Base-by-base conservation (phyloP, 2,329 filamentous ascomycete species). In the Fusarium sp. region DNA sequence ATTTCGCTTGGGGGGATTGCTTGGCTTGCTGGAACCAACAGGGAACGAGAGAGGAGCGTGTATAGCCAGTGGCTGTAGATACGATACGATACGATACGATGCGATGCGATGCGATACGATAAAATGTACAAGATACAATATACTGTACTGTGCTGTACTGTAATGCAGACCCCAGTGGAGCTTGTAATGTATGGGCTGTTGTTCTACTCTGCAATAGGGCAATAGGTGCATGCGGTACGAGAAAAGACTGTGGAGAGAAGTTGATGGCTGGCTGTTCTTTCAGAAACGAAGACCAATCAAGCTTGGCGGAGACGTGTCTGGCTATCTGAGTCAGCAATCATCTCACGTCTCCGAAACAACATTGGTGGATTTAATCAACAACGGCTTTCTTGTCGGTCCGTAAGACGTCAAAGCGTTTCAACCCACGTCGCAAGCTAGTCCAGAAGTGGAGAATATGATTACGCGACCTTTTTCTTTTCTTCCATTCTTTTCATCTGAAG, bases 391-490 rank as follows among this genome's bases (percentile, higher is more conserved):
- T 27, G 34, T 34, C 27, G 32, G 45, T 29, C 24, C 45, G 42
- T 38, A 32, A 49, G 27, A 40, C 16, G 44, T 46, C 49, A 45
- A 59, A 58, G 61, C 61, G 59, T 47, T 24, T 9, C 25, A 29
- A 53, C 43, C 22, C 18, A 50, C 15, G 29, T 66, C 67, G 67
- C 67, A 70, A 70, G 10, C 67, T 70, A 34, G 14, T 20, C 27
- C 51, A 32, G 1, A 32, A 34, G 12, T 12, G 30, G 45, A 24
- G 12, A 51, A 22, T 43, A 10, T 12, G 50, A 53, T 53, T 53
- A 53, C n/a, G 50, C 24, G 18, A 32, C 11, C 22, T 30, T 20
- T 49, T 29, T 32, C 4, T 32, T 15, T n/a, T 5, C 25, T 11
- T 16, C 27, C 27, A 29, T 22, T 12, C 14, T 42, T 27, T 42